Evolutionary conservation across 2,329 filamentous ascomycete species (phyloP).

Genomic region (Alternaria triticimaculans): DNA sequence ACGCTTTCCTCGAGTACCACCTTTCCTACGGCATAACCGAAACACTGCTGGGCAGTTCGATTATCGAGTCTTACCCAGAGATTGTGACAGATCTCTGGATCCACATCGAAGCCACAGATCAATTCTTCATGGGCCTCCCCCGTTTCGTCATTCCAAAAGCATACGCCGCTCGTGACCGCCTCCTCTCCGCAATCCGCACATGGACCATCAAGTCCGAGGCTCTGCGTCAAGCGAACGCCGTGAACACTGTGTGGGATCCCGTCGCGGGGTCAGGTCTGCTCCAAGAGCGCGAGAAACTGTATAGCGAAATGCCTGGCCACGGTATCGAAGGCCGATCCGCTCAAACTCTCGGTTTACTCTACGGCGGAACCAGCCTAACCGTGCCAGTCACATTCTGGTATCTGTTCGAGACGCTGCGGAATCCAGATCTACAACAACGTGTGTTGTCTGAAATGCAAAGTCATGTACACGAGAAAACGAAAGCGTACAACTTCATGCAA

Average conservation of each 20-base stretch:
- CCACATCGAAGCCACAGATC: slow-evolving; percentile 22
- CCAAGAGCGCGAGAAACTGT: slow-evolving; percentile 25
- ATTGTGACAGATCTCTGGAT: slow-evolving; percentile 22
- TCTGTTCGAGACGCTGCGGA: slow-evolving; percentile 17
- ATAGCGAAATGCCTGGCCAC: slow-evolving; percentile 17
- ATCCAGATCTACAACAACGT: background rate
- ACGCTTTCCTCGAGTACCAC: slow-evolving; percentile 13
- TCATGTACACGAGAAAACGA: background rate
- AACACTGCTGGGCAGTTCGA: slow-evolving; percentile 15
- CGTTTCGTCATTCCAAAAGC: slow-evolving; percentile 14
- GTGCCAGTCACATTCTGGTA: slow-evolving; percentile 26
- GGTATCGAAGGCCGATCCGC: slow-evolving; percentile 15
- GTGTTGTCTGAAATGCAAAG: slow-evolving; percentile 1
- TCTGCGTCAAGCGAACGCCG: background rate
- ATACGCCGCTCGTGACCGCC: slow-evolving; percentile 18
- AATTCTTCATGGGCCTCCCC: slow-evolving; percentile 20
- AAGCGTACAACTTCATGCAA: slow-evolving; percentile 14
- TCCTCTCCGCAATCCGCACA: slow-evolving; percentile 14
- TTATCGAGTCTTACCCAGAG: slow-evolving; percentile 10
- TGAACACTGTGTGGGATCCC: slow-evolving; percentile 15
- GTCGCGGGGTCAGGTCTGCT: slow-evolving; percentile 16
- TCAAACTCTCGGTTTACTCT: slow-evolving; percentile 23
- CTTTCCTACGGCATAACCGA: slow-evolving; percentile 12
- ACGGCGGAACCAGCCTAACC: slow-evolving; percentile 19
- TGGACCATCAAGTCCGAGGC: slow-evolving; percentile 11